Evolutionary conservation across 495 filamentous ascomycete genomes (phyloP).

Genomic region (Tuber melanosporum): DNA sequence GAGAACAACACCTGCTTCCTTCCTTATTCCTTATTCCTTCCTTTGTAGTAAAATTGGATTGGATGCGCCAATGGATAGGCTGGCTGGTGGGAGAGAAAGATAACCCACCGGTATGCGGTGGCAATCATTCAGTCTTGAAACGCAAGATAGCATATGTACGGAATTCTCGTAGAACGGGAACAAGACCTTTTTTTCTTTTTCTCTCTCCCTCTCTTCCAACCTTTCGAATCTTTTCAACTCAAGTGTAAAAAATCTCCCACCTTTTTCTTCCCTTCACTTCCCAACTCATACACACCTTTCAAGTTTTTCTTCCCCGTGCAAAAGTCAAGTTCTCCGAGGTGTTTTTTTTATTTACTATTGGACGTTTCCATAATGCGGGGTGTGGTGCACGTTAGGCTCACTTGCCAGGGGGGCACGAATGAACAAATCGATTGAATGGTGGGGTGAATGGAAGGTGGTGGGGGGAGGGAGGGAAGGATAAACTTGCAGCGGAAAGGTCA

Average conservation of each 20-base stretch:
- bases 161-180: neutral
- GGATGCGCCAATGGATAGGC: neutral
- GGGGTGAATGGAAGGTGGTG: neutral
- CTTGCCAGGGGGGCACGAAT: neutral
- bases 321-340: neutral
- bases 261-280: neutral
- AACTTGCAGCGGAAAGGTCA: neutral
- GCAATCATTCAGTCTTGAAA: neutral
- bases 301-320: neutral
- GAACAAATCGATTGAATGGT: neutral
- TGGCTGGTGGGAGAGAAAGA: neutral
- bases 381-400: neutral
- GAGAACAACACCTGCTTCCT: too few relatives aligned
- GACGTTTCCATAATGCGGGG: neutral
- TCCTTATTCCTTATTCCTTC: too few relatives aligned
- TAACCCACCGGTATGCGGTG: neutral
- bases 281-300: neutral
- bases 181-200: neutral
- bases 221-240: neutral
- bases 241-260: neutral
- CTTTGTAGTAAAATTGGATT: neutral
- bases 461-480: neutral
- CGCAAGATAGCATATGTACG: slow-evolving; percentile 1
- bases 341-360: neutral
- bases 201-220: neutral